Evolutionary conservation across 495 filamentous ascomycete genomes (phyloP).

Genomic region (Rusavskia elegans): DNA sequence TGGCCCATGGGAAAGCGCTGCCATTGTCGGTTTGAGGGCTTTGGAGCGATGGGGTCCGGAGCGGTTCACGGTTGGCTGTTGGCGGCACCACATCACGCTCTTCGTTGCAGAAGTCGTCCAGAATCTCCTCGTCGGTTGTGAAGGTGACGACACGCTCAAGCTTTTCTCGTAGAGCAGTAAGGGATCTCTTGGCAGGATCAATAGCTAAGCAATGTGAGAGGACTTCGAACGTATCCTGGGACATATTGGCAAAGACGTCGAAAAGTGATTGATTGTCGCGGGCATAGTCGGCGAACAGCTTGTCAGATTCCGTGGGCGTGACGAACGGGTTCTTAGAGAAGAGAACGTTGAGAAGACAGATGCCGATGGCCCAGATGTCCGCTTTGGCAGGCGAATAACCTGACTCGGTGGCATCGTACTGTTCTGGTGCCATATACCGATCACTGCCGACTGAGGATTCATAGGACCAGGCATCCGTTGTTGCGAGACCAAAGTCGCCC

Average conservation of each 20-base stretch:
- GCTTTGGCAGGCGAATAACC: slow-evolving; percentile 91
- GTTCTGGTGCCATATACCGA: slow-evolving; percentile 97
- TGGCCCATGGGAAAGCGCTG: slow-evolving; percentile 89
- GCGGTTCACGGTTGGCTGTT: slow-evolving; percentile 82
- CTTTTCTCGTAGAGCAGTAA: slow-evolving; percentile 57
- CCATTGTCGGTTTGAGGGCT: slow-evolving; percentile 66
- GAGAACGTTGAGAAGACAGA: slow-evolving; percentile 88
- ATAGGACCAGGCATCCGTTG: slow-evolving; percentile 68
- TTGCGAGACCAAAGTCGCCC: slow-evolving; percentile 89
- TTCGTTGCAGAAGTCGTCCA: slow-evolving; percentile 89
- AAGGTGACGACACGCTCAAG: slow-evolving; percentile 72
- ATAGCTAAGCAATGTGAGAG: slow-evolving; percentile 74
- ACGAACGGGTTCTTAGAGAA: slow-evolving; percentile 94
- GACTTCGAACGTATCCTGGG: slow-evolving; percentile 90
- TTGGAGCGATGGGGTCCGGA: slow-evolving; percentile 88
- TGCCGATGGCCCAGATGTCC: slow-evolving; percentile 91
- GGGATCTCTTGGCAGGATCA: slow-evolving; percentile 77
- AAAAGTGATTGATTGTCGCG: slow-evolving; percentile 88
- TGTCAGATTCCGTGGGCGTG: slow-evolving; percentile 69
- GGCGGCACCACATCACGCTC: slow-evolving; percentile 56
- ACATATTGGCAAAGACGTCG: slow-evolving; percentile 97
- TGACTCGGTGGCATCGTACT: slow-evolving; percentile 69
- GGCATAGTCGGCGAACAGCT: slow-evolving; percentile 81
- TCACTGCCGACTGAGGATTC: slow-evolving; percentile 92
- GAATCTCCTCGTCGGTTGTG: slow-evolving; percentile 78